Evolutionary conservation across 225 moss, liverwort and hornwort genomes (phyloP), one percentile per base, ranked within the genome.

Genomic region (Marchantia paleacea): DNA sequence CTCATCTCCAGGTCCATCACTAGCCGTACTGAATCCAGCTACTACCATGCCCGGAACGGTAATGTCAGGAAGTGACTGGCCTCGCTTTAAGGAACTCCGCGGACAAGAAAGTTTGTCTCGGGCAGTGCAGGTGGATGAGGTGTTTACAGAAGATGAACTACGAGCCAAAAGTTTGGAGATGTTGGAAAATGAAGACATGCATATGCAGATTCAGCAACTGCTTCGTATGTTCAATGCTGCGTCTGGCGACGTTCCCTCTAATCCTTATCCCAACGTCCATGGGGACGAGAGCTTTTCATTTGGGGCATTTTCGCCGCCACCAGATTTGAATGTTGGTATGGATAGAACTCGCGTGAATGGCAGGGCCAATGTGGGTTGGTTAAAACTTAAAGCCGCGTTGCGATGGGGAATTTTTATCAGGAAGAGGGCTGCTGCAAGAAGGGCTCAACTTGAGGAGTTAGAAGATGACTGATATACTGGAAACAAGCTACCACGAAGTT

Each of bases 341-440:
- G 88, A 89, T 26, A 89, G 88, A 79, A 80, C 88, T 39, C 89
- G 92, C 52, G 85, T 82, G 28, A 86, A 91, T 52, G 82, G 86
- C 20, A 88, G 87, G 76, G 93, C 93, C 7, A 84, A 86, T 80
- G 90, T 95, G 64, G 87, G 95, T 0, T 95, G 95, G 93, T 77
- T 93, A 78, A 95, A 95, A 78, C 78, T 95, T 19, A 95, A 93
- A 81, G 95, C 93, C 1, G 95, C 95, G 47, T 75, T 95, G 80
- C 93, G 89, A 48, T 93, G 95, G 95, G 90, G 95, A 16, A 91
- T 95, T 29, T 95, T 95, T 60, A 95, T 95, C 67, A 90, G 93
- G 69, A 95, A 91, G 69, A 85, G 85, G 77, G 95, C 93, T 6
- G 95, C 95, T 54, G 90, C 86, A 16, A 87, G 85, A 52, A 92